These are phyloP conservation scores for Chenopodium album DNA, from an alignment of 148 eudicot species.

Conservation along the genomic window DNA sequence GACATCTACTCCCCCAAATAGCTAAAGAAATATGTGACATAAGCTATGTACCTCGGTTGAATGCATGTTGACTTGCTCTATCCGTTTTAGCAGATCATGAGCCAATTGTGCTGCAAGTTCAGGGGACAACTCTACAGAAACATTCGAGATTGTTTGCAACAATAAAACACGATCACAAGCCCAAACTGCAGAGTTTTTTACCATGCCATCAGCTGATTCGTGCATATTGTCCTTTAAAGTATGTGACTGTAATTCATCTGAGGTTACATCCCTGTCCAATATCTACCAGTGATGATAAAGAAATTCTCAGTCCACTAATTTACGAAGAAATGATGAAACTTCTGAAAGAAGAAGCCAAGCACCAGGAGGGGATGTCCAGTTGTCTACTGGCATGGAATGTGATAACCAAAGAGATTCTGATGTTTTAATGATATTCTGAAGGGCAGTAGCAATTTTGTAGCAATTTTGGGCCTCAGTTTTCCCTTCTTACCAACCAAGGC, in stretches of 20 bases:
- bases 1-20: background rate
- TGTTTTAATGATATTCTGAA: slow-evolving; percentile 68
- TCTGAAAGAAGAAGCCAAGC: slow-evolving; percentile 90
- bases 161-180: slow-evolving; percentile 85
- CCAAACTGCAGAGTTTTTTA: slow-evolving; percentile 68
- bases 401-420: slow-evolving; percentile 76
- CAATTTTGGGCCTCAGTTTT: slow-evolving; percentile 59
- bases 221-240: slow-evolving; percentile 25
- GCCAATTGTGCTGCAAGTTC: slow-evolving; percentile 98
- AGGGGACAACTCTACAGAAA: slow-evolving; percentile 76
- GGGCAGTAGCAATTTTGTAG: slow-evolving; percentile 60
- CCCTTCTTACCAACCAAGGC: slow-evolving; percentile 88
- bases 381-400: slow-evolving; percentile 69
- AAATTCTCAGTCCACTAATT: slow-evolving; percentile 85
- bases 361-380: slow-evolving; percentile 97
- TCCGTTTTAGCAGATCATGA: slow-evolving; percentile 69
- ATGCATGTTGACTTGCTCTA: slow-evolving; percentile 85
- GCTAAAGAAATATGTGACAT: background rate
- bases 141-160: slow-evolving; percentile 87
- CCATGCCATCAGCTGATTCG: slow-evolving; percentile 38
- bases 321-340: slow-evolving; percentile 70
- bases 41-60: slow-evolving; percentile 70
- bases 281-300: slow-evolving; percentile 95
- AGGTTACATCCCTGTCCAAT: slow-evolving; percentile 55
- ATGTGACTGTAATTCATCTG: slow-evolving; percentile 34